Percentiles rank a stretch among this genome's conserved stretches.
These are phyloP conservation scores for Chlorella variabilis DNA, from an alignment of 163 green algal species.

Conservation along the genomic window DNA sequence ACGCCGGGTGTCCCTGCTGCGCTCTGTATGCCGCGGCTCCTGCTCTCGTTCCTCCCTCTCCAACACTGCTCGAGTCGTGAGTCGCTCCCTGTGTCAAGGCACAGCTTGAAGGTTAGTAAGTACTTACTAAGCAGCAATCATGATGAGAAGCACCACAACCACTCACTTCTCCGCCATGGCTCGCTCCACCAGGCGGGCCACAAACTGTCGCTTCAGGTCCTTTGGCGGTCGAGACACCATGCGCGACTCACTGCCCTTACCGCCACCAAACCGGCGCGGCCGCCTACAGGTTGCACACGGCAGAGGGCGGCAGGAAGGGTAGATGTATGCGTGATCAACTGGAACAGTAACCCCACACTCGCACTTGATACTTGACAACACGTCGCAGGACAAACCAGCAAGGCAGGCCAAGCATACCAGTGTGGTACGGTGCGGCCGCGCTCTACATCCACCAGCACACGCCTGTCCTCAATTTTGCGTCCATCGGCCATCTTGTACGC, in stretches of 20 bases:
- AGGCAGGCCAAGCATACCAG: slow-evolving; percentile 64
- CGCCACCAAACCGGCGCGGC: slow-evolving; percentile 79
- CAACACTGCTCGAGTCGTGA: not conserved
- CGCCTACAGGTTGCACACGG: slow-evolving; percentile 70
- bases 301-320: not conserved
- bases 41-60: not conserved
- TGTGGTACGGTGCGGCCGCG: slow-evolving; percentile 85
- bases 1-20: not conserved
- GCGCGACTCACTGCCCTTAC: slow-evolving; percentile 78
- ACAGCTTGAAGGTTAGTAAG: no score
- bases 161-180: slow-evolving; percentile 30
- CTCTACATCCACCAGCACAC: slow-evolving; percentile 90
- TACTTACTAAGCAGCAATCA: no score
- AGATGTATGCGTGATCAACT: no score
- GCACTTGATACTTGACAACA: not conserved
- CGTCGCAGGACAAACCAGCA: not conserved
- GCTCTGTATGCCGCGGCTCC: not conserved
- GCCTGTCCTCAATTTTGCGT: slow-evolving; percentile 80
- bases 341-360: no score
- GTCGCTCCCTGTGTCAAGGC: not conserved
- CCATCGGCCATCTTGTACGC: slow-evolving; percentile 91
- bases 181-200: slow-evolving; percentile 29
- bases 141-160: not conserved
- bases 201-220: slow-evolving; percentile 41
- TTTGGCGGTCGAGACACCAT: slow-evolving; percentile 46